A percentile compares a stretch with the other conserved stretches of the same genome.
phyloP scores from a whole-genome alignment of 2,329 filamentous ascomycete species.

The Aspergillus sp. region DNA sequence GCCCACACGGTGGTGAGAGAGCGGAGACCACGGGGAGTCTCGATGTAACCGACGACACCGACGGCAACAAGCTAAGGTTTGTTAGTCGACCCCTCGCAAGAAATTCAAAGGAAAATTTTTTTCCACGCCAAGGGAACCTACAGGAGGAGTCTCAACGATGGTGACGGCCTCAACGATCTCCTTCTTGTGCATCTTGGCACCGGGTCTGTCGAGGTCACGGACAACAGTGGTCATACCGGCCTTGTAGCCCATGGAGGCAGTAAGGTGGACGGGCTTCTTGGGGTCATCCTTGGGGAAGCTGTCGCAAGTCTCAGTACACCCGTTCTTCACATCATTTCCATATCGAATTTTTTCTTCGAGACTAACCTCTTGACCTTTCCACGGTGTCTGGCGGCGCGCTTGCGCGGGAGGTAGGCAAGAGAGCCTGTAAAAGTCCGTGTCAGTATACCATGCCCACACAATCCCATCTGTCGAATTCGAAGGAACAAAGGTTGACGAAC shows the following conservation, averaged over 20 bases:
- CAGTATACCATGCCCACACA: slow-evolving; percentile 30
- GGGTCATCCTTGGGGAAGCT: slow-evolving; percentile 99
- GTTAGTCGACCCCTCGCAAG: neutral
- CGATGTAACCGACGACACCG: slow-evolving; percentile 99
- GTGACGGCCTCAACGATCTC: slow-evolving; percentile 87
- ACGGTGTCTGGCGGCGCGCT: slow-evolving; percentile 90
- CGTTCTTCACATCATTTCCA: slow-evolving; percentile 2
- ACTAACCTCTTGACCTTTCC: slow-evolving; percentile 98
- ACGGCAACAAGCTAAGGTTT: slow-evolving; percentile 88
- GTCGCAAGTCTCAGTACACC: slow-evolving; percentile 33
- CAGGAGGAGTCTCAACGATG: slow-evolving; percentile 90
- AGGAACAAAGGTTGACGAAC: slow-evolving; percentile 66
- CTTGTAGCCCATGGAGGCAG: slow-evolving; percentile 99
- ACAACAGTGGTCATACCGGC: slow-evolving; percentile 99
- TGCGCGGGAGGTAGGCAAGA: slow-evolving; percentile 81
- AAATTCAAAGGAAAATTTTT: neutral
- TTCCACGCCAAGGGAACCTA: slow-evolving; percentile 55
- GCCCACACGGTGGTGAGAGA: slow-evolving; percentile 99
- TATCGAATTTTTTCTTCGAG: slow-evolving; percentile 13
- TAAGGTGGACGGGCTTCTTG: slow-evolving; percentile 99
- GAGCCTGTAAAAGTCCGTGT: slow-evolving; percentile 51
- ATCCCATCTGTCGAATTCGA: slow-evolving; percentile 27
- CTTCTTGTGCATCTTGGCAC: slow-evolving; percentile 99
- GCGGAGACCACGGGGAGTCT: slow-evolving; percentile 98
- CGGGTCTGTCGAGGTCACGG: slow-evolving; percentile 97